phyloP scores from a whole-genome alignment of 108 stramenopile species.

The Tribonema minus region DNA sequence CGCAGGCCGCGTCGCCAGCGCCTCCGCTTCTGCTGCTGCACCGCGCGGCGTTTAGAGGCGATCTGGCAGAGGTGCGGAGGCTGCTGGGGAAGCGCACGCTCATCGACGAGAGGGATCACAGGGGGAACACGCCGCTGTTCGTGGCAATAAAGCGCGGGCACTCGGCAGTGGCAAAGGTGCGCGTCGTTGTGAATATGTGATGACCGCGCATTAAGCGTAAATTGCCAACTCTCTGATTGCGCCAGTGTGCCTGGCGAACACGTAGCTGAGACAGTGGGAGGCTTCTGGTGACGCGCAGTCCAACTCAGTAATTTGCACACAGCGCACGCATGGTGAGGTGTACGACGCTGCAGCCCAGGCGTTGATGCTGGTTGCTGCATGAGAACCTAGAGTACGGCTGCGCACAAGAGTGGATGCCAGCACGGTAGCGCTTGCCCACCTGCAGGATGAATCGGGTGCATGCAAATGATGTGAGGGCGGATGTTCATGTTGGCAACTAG shows the following conservation, averaged over 20 bases:
- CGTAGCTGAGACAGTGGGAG: neutral
- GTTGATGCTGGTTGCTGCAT: neutral
- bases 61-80: neutral
- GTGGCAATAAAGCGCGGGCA: constrained; percentile 27
- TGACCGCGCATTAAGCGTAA: neutral
- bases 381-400: too few species aligned
- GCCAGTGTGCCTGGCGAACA: neutral
- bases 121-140: constrained; percentile 34
- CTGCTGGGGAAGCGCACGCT: constrained; percentile 2
- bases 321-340: neutral
- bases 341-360: neutral
- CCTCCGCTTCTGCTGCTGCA: constrained; percentile 17
- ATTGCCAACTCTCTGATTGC: neutral
- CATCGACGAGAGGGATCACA: constrained; percentile 19
- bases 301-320: neutral
- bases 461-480: too few species aligned
- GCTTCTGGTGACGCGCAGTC: neutral
- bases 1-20: neutral
- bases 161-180: constrained; percentile 9
- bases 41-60: constrained; percentile 25
- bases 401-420: too few species aligned
- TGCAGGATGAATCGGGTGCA: too few species aligned
- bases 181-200: neutral
- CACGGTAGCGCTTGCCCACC: too few species aligned
- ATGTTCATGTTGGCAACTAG: too few species aligned